Conservation (phyloP, 441 rosid species). For the Flueggea neowawraea region DNA sequence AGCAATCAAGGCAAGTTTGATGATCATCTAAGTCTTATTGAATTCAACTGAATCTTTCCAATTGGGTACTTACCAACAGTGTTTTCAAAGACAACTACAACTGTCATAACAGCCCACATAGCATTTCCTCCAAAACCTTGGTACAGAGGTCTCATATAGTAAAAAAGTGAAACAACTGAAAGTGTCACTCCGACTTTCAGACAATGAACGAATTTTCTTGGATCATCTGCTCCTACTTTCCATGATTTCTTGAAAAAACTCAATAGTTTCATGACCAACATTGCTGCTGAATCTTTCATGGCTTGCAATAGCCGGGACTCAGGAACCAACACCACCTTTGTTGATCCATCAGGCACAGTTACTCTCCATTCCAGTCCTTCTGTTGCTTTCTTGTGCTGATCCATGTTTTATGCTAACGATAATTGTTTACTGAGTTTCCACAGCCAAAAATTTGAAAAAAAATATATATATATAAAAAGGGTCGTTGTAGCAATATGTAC, state of each 20-base stretch:
- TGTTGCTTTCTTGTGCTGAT: slow-evolving; percentile 17
- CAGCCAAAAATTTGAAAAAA: no score
- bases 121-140: slow-evolving; percentile 68
- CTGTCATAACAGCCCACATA: slow-evolving; percentile 91
- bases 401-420: slow-evolving; percentile 20
- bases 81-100: slow-evolving; percentile 81
- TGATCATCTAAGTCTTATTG: no score
- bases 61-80: slow-evolving; percentile 49
- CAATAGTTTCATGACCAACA: slow-evolving; percentile 11
- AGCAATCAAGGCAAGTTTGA: not conserved
- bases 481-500: no score
- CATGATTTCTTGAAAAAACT: slow-evolving; percentile 39
- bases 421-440: not conserved
- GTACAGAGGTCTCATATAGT: slow-evolving; percentile 62
- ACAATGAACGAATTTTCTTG: slow-evolving; percentile 63
- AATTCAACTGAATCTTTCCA: not conserved
- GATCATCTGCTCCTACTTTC: slow-evolving; percentile 53
- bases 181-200: slow-evolving; percentile 74
- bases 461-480: no score
- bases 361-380: slow-evolving; percentile 43
- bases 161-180: slow-evolving; percentile 52
- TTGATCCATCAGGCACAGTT: slow-evolving; percentile 38
- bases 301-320: slow-evolving; percentile 23
- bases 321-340: slow-evolving; percentile 29
- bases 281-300: slow-evolving; percentile 11